Evolutionary conservation across 2,329 filamentous ascomycete species (phyloP).

Genomic region (Colletotrichum brevisporum): DNA sequence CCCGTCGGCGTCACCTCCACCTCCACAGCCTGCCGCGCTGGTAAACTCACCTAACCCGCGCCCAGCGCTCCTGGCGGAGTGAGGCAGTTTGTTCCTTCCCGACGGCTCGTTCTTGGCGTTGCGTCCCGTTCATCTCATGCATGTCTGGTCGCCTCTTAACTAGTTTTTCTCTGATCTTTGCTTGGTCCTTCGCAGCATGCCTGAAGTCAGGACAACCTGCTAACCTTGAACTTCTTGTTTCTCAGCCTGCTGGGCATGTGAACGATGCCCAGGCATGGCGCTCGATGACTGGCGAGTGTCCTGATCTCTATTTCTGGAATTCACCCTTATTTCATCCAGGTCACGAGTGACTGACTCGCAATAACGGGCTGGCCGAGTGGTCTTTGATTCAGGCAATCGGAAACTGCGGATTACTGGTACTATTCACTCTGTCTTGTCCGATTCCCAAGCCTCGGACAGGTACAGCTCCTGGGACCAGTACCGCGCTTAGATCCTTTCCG

Average conservation of each 20-base stretch:
- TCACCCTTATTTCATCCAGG: no score
- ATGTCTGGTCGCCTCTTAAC: background rate
- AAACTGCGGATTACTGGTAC: no score
- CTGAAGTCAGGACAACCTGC: background rate
- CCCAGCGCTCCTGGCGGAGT: background rate
- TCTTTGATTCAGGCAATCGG: no score
- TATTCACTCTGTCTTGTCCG: no score
- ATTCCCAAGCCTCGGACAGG: constrained; percentile 1
- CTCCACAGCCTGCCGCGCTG: background rate
- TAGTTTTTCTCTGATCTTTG: background rate
- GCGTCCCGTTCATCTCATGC: background rate
- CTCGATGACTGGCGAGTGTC: no score
- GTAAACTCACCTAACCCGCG: background rate
- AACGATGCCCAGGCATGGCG: no score
- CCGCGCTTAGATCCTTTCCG: constrained; percentile 42
- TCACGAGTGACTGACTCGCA: no score
- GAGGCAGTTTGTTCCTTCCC: background rate
- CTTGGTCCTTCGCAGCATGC: background rate
- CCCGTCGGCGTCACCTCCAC: background rate
- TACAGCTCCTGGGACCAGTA: constrained; percentile 55
- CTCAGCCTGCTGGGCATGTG: no score
- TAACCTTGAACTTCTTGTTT: background rate
- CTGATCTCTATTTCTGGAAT: no score
- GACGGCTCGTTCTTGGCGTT: background rate
- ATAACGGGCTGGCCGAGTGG: no score